phyloP scores from a whole-genome alignment of 768 basidiomycete species.

The Leucosporidium scottii region DNA sequence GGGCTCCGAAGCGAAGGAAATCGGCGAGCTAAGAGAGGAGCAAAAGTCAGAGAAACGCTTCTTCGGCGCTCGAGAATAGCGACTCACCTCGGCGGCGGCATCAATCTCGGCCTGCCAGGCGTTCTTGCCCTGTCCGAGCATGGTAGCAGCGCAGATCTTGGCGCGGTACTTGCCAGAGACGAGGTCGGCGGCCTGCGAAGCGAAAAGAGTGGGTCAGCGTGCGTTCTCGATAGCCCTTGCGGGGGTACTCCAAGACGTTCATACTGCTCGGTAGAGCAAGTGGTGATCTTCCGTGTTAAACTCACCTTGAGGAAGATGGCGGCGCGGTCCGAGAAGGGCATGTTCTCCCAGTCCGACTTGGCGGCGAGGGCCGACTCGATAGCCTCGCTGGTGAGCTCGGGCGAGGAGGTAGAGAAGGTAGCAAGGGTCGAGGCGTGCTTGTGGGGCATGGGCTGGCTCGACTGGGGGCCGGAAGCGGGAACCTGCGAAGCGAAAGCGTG shows the following conservation, averaged over 20 bases:
- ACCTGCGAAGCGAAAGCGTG: constrained; percentile 2
- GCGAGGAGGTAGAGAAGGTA: constrained; percentile 80
- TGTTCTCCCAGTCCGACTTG: constrained; percentile 79
- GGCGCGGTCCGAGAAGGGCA: constrained; percentile 95
- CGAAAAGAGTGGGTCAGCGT: not conserved
- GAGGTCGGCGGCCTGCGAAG: constrained; percentile 70
- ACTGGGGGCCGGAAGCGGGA: not conserved
- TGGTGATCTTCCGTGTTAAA: no score
- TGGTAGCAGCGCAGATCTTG: constrained; percentile 89
- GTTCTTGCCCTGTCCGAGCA: constrained; percentile 98
- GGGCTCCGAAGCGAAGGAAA: constrained; percentile 94
- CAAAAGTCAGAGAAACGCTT: not conserved
- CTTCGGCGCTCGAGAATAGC: not conserved
- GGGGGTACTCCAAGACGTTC: no score
- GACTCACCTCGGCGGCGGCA: constrained; percentile 84
- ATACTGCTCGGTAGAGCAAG: not conserved
- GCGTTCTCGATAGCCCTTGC: no score
- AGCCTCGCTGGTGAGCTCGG: constrained; percentile 63
- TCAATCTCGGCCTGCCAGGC: constrained; percentile 99
- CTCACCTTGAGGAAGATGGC: constrained; percentile 81
- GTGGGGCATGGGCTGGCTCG: constrained; percentile 58
- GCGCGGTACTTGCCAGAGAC: constrained; percentile 93
- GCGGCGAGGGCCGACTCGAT: constrained; percentile 82
- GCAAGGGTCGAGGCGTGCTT: constrained; percentile 76
- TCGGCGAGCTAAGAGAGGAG: constrained; percentile 57